Evolutionary conservation across 2,329 filamentous ascomycete species (phyloP), one percentile per base, ranked within the genome.

Genomic region (Ophiocordyceps robertsii): DNA sequence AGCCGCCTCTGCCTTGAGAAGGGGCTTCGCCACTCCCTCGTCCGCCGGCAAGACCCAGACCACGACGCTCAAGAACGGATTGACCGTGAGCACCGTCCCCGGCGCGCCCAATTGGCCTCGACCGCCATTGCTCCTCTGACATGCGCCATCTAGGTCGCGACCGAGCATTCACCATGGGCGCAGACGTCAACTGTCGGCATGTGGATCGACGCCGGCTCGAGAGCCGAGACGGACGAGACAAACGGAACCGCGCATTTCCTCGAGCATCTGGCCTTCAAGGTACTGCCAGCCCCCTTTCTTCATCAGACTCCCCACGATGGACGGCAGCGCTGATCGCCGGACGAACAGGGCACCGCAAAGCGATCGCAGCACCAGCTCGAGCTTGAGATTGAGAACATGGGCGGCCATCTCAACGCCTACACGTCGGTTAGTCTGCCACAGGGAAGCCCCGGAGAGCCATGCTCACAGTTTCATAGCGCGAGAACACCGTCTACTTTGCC

Each of bases 351-450:
- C 57, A 98, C 92, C 54, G 76, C 84, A 67, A 94, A 84, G 73
- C 80, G 92, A 68, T 88, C 84, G 52, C 92, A 98, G 70, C 84
- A 93, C 65, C 92, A 98, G 72, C 76, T 98, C 64, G 92, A 98
- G 74, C 82, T 98, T 52, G 92, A 98, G 75, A 96, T 98, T 62
- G 92, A 98, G 77, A 98, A 98, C 73, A 95, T 98, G 86, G 92
- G 92, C 65, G 92, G 87, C 52, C 92, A 98, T 73, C 77, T 98
- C 58, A 98, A 98, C 70, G 92, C 92, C 65, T 98, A 98, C 75
- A 98, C 92, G 58, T 96, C 90, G 73, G 89, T 95, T 80, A 60
- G 83, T 68, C 55, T 57, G 56, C 45, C 46, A 39, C 49, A 49
- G 46, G 51, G 49, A 53, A 38, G n/a, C 16, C 41, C 36, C 43